Evolutionary conservation across 306 rosid species (phyloP), one percentile per base, ranked within the genome.

Genomic region (Senna siamea): DNA sequence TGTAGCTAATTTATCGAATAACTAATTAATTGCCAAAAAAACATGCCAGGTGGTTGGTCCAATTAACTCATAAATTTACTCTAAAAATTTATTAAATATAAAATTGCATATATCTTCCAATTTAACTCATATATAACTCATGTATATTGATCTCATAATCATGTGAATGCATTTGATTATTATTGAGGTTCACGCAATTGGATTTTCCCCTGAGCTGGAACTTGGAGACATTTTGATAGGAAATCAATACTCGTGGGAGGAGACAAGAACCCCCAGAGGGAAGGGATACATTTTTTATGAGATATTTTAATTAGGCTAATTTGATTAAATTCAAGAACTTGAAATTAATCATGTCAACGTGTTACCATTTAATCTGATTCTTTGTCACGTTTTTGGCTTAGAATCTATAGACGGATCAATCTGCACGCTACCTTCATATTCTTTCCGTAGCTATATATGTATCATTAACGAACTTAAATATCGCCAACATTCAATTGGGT

Each of bases 351-450:
- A 0, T 28, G 64, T 74, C 40, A 61, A 79, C 37, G 62, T 40
- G 52, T 50, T n/a, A 72, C 19, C 55, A 35, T 15, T 43, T 34
- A 13, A 66, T 72, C 64, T 50, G 28, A 41, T 72, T 52, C 69
- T 37, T 26, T 60, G 28, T 46, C 69, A 63, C 46, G 70, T 34
- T 79, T 22, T 69, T 51, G 56, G 48, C 22, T 53, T 38, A 37
- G 63, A 34, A 56, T 72, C 55, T 57, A 17, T 32, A 32, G 23
- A 55, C 35, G 19, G 63, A 78, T 66, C 62, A 69, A 53, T 40
- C 46, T 41, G 68, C 41, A 66, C 68, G 43, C 74, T 13, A 63
- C 53, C 61, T 13, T 40, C 55, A 13, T 60, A 60, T 35, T 69
- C 70, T 65, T 60, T 68, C 38, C 69, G 13, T 67, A 57, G 26